A percentile compares a stretch with the other conserved stretches of the same genome.
Evolutionary conservation across 1,139 yeast genomes (phyloP).

Genomic region (Pichiaceae sp.): DNA sequence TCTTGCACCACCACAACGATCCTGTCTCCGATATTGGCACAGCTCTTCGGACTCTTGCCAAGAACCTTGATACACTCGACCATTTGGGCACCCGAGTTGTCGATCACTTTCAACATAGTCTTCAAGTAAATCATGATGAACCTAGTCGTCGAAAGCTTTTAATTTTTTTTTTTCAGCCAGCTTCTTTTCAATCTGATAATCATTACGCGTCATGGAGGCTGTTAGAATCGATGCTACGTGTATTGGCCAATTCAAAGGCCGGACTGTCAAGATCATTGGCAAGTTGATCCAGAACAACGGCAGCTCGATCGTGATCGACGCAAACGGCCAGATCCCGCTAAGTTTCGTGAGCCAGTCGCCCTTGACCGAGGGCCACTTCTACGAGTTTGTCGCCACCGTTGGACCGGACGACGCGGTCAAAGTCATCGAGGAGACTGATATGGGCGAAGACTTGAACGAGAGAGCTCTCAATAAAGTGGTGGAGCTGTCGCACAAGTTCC

Average conservation of each 20-base stretch:
- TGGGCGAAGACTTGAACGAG: slow-evolving; percentile 26
- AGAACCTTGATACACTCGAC: slow-evolving; percentile 95
- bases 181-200: neutral
- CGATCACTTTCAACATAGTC: slow-evolving; percentile 82
- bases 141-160: neutral
- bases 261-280: slow-evolving; percentile 30
- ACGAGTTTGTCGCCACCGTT: slow-evolving; percentile 29
- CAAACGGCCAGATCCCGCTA: slow-evolving; percentile 19
- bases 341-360: slow-evolving; percentile 11
- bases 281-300: slow-evolving; percentile 18
- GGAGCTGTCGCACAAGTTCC: slow-evolving; percentile 23
- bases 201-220: slow-evolving; percentile 18
- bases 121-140: slow-evolving; percentile 71
- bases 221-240: slow-evolving; percentile 29
- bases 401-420: slow-evolving; percentile 22
- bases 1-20: slow-evolving; percentile 92
- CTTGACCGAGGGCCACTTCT: slow-evolving; percentile 22
- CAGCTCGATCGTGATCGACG: slow-evolving; percentile 12
- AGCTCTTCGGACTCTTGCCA: slow-evolving; percentile 78
- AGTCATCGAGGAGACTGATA: slow-evolving; percentile 25
- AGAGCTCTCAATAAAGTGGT: slow-evolving; percentile 27
- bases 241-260: slow-evolving; percentile 20
- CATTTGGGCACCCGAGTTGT: slow-evolving; percentile 86
- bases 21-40: slow-evolving; percentile 83
- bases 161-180: neutral